Base-by-base conservation (phyloP, 257 asterid species). In the Gentiana straminea region DNA sequence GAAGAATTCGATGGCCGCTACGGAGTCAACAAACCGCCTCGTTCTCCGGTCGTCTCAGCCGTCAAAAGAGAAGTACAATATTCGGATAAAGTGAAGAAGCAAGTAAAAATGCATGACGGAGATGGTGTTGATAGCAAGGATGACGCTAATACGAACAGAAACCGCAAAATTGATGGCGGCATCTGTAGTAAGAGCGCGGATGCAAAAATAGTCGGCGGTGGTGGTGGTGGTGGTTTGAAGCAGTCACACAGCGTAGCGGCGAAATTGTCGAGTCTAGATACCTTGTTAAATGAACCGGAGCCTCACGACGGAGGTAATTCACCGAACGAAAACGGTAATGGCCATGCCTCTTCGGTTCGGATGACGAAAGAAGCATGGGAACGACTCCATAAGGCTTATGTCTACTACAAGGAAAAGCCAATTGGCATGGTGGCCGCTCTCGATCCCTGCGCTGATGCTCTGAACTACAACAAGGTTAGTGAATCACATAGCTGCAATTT, bases 381-480 rank as follows among this genome's bases (percentile, higher is more conserved):
- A 58, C 50, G 49, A 33, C 50, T 61, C 33, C 13, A 24, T 13
- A 50, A 44, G 13, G 37, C 65, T 11, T 50, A 9, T 39, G 65
- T 61, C 7, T 49, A 50, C 49, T 61, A 8, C 57, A 37, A 36
- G 49, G 46, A 5, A 32, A 41, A 55, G 49, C 60, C 60, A 9
- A 34, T 55, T 24, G 60, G 60, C 48, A 35, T 48, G 10, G 5
- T 77, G 35, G 87, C 87, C 3, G 79, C 83, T 64, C 62, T 63
- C 43, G 75, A 49, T 57, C 33, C 61, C 15, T 72, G 70, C 41
- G 47, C 59, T 45, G 87, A 80, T 65, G 69, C 76, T 52, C 68
- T 77, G 70, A 80, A 80, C 55, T 80, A 80, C 70, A 78, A 80
- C 73, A 84, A 80, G 84, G 87, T 80, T 57, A 2, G 11, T 8